Evolutionary conservation across 2,329 filamentous ascomycete species (phyloP), one percentile per base, ranked within the genome.

Genomic region (Penicillium sp.): DNA sequence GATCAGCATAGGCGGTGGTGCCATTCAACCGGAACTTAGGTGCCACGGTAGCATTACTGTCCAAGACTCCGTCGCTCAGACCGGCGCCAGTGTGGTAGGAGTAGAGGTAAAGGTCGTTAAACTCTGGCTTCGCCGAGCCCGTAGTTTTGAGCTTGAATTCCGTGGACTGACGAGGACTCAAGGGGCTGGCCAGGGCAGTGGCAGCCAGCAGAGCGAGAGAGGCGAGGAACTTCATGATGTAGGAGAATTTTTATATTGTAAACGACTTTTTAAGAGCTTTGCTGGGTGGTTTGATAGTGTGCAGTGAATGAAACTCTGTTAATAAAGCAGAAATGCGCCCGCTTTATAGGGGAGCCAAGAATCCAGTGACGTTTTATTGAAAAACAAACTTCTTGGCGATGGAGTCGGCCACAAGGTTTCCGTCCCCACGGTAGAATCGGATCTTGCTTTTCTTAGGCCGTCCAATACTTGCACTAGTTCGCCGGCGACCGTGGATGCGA

Each of bases 71-170:
- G 57, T 76, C 75, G 31, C 70, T 73, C 27, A 72, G 54, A 14
- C 73, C 75, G n/a, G 75, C 75, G 19, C 71, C 73, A n/a, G 73
- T 75, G 65, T 77, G 75, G 60, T 75, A 77, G 37, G 67, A 62
- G 27, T 68, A 68, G 27, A 77, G 64, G 29, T 72, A 77, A 52
- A 75, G 69, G 57, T 72, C 55, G 61, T 75, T 74, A 59, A 74
- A 68, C 1, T 65, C 47, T 0, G 60, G 22, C 48, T 69, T 65
- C 22, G 56, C 52, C 10, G 70, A 62, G 13, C 60, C 66, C n/a
- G 60, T 57, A 21, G 74, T 71, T 60, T 75, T 76, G 31, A 76
- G 64, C 52, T 68, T 63, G 61, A 75, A 75, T 31, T 63, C 51
- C n/a, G 63, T 64, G 13, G 60, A 22, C 22, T 58, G 56, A 51